Percentiles rank a stretch among this genome's conserved stretches.
phyloP scores from a whole-genome alignment of 2,329 filamentous ascomycete genomes.

The Claviceps arundinis region DNA sequence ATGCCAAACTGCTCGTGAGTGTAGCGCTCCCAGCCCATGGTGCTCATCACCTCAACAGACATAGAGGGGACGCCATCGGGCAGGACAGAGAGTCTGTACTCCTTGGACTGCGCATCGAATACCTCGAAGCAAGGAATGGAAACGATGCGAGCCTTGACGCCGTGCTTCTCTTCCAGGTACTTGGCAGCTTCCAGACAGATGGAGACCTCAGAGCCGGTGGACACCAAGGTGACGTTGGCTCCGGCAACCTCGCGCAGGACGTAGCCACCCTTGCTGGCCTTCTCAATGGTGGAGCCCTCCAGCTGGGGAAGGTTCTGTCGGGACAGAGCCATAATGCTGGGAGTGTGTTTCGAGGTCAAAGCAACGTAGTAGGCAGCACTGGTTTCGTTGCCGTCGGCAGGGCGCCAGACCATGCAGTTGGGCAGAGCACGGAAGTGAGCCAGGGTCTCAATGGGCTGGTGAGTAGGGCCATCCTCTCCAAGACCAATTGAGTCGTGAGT shows the following conservation, averaged over 20 bases:
- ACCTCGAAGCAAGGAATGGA: constrained; percentile 96
- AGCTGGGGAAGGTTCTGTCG: constrained; percentile 98
- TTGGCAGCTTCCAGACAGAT: constrained; percentile 90
- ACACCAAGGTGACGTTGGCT: constrained; percentile 78
- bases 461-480: constrained; percentile 94
- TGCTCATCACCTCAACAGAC: constrained; percentile 93
- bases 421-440: constrained; percentile 97
- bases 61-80: constrained; percentile 88
- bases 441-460: constrained; percentile 97
- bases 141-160: constrained; percentile 78
- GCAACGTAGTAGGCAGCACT: constrained; percentile 95
- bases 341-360: constrained; percentile 77
- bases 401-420: constrained; percentile 99
- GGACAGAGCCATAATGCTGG: constrained; percentile 85
- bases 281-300: constrained; percentile 82
- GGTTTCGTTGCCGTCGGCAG: constrained; percentile 96
- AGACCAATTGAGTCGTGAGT: constrained; percentile 99
- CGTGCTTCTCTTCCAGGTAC: constrained; percentile 78
- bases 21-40: constrained; percentile 97
- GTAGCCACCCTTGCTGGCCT: constrained; percentile 90
- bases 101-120: constrained; percentile 87
- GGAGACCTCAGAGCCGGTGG: constrained; percentile 90
- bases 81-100: constrained; percentile 84
- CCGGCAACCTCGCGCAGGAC: constrained; percentile 72
- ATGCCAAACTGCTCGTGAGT: constrained; percentile 98